Percentiles rank a stretch among this genome's conserved stretches.
phyloP scores from a whole-genome alignment of 1,284 basidiomycete genomes.

The Hemileia vastatrix region DNA sequence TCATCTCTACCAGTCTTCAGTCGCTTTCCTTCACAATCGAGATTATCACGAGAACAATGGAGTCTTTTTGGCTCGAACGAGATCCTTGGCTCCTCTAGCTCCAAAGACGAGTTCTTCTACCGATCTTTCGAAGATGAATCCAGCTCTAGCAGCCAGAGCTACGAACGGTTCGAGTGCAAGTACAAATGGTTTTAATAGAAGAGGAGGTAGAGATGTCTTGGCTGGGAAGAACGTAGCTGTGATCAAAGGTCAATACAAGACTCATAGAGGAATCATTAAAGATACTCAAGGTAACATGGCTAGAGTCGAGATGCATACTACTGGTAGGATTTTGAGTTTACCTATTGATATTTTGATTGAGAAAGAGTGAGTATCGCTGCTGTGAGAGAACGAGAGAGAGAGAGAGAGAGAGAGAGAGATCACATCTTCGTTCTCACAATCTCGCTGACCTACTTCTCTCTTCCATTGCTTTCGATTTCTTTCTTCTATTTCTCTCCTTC shows the following conservation, averaged over 20 bases:
- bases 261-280: constrained; percentile 43
- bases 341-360: constrained; percentile 37
- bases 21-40: constrained; percentile 41
- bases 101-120: constrained; percentile 29
- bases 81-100: constrained; percentile 37
- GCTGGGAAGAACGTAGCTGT: constrained; percentile 40
- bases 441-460: not conserved
- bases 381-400: not conserved
- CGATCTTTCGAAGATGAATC: constrained; percentile 40
- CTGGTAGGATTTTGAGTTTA: constrained; percentile 40
- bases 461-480: not conserved
- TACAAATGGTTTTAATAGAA: constrained; percentile 12
- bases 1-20: constrained; percentile 41
- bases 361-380: constrained; percentile 28
- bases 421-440: too few relatives aligned
- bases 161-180: constrained; percentile 16
- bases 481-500: not conserved
- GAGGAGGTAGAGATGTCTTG: constrained; percentile 35
- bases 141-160: constrained; percentile 30
- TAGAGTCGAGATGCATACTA: constrained; percentile 42
- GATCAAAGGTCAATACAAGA: constrained; percentile 42
- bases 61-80: constrained; percentile 37
- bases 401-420: too few relatives aligned
- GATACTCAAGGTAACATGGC: constrained; percentile 41
- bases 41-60: constrained; percentile 40